Evolutionary conservation across 2,329 filamentous ascomycete genomes (phyloP).

Genomic region (Pseudophaeomoniella oleicola): DNA sequence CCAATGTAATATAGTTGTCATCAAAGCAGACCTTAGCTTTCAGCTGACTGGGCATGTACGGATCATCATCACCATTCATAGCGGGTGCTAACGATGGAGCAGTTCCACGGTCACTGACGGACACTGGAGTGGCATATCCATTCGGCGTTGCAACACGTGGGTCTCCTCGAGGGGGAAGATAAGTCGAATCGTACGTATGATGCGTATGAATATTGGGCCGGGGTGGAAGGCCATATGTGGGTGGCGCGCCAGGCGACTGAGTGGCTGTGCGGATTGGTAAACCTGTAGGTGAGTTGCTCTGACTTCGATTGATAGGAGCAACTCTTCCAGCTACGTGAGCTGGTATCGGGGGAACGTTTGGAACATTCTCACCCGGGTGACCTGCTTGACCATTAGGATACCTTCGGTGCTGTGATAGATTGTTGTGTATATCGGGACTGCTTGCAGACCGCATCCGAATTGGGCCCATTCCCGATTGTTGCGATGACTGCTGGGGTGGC

Average conservation of each 20-base stretch:
- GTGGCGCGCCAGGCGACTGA: constrained; percentile 55
- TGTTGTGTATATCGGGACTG: constrained; percentile 79
- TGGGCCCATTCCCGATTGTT: constrained; percentile 38
- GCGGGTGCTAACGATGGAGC: not conserved
- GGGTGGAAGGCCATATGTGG: constrained; percentile 35
- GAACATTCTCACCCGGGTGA: constrained; percentile 41
- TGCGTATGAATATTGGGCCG: constrained; percentile 34
- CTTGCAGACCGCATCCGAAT: constrained; percentile 78
- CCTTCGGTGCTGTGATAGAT: constrained; percentile 34
- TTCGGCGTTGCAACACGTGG: constrained; percentile 13
- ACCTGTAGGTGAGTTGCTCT: constrained; percentile 64
- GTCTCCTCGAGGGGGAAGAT: constrained; percentile 7
- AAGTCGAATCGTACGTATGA: constrained; percentile 8
- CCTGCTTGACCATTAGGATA: constrained; percentile 41
- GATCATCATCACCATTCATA: constrained; percentile 17
- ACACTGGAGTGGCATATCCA: constrained; percentile 19
- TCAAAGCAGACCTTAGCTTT: constrained; percentile 94
- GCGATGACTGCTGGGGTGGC: constrained; percentile 49
- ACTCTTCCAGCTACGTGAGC: constrained; percentile 49
- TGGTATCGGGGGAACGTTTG: constrained; percentile 63
- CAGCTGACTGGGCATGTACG: constrained; percentile 55
- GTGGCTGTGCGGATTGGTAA: constrained; percentile 54
- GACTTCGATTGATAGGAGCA: constrained; percentile 56
- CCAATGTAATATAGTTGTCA: constrained; percentile 84
- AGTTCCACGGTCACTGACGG: constrained; percentile 15